Conservation (phyloP, 106 monocot genomes). For the Apostasia ramifera region DNA sequence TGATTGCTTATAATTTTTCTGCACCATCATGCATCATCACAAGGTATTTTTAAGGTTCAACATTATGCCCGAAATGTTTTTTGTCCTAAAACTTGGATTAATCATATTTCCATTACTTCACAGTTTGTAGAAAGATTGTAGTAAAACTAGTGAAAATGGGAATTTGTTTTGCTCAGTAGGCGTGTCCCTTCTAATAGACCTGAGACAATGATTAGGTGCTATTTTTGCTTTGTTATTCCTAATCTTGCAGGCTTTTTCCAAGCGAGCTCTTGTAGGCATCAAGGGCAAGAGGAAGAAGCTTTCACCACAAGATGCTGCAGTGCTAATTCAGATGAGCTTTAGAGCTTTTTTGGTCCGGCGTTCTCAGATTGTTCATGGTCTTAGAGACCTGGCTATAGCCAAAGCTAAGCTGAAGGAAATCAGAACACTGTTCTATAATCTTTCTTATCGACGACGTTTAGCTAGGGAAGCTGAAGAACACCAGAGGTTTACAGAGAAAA, state of each 20-base stretch:
- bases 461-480: slow-evolving; percentile 60
- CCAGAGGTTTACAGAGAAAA: slow-evolving; percentile 92
- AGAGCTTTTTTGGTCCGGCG: slow-evolving; percentile 62
- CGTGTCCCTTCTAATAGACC: too few species aligned
- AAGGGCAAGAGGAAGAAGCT: slow-evolving; percentile 83
- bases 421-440: slow-evolving; percentile 69
- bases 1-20: too few species aligned
- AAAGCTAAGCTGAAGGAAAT: slow-evolving; percentile 94
- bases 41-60: too few species aligned
- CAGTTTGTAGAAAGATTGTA: too few species aligned
- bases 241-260: slow-evolving; percentile 67
- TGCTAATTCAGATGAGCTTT: slow-evolving; percentile 71
- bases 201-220: too few species aligned
- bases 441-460: slow-evolving; percentile 69
- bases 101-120: too few species aligned
- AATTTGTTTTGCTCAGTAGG: too few species aligned
- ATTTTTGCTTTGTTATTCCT: neutral
- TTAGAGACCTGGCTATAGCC: slow-evolving; percentile 79
- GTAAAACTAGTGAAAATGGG: too few species aligned
- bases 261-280: slow-evolving; percentile 7
- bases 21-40: too few species aligned
- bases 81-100: too few species aligned
- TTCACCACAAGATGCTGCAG: slow-evolving; percentile 75
- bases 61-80: too few species aligned
- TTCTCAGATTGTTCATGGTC: slow-evolving; percentile 59